Percentiles rank a stretch among this genome's conserved stretches.
phyloP scores from a whole-genome alignment of 2,329 filamentous ascomycete species.

The Harringtonia lauricola region DNA sequence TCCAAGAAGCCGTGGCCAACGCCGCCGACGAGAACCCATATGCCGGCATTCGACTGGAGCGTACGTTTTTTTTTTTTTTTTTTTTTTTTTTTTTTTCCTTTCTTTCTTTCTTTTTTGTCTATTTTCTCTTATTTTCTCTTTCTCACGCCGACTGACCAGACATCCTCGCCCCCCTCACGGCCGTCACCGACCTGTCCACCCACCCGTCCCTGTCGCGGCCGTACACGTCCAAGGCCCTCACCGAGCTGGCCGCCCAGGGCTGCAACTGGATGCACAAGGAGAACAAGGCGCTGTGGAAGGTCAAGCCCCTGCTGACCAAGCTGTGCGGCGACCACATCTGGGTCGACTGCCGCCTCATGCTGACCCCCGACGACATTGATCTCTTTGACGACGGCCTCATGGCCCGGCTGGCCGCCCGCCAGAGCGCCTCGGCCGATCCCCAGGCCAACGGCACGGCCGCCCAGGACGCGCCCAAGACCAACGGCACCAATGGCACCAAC shows the following conservation, averaged over 20 bases:
- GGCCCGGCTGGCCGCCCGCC: slow-evolving; percentile 14
- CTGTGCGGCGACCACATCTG: slow-evolving; percentile 66
- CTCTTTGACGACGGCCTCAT: slow-evolving; percentile 40
- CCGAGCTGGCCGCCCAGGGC: slow-evolving; percentile 58
- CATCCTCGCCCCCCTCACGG: slow-evolving; percentile 63
- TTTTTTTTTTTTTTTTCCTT: background rate
- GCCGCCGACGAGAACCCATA: slow-evolving; percentile 68
- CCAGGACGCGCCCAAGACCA: background rate
- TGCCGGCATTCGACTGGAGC: slow-evolving; percentile 57
- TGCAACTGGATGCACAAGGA: slow-evolving; percentile 65
- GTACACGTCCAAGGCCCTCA: slow-evolving; percentile 63
- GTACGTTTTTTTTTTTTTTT: slow-evolving; percentile 31
- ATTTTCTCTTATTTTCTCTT: background rate
- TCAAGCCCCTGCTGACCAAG: slow-evolving; percentile 62
- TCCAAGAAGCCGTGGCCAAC: slow-evolving; percentile 47
- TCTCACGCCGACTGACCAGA: slow-evolving; percentile 30
- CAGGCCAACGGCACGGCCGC: background rate
- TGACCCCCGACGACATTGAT: slow-evolving; percentile 43
- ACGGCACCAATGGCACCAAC: background rate
- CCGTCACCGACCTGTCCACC: slow-evolving; percentile 60
- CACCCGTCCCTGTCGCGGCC: slow-evolving; percentile 67
- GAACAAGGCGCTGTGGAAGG: slow-evolving; percentile 59
- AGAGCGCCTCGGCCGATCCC: background rate
- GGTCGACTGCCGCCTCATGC: slow-evolving; percentile 49
- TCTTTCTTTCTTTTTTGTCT: background rate